Evolutionary conservation across 192 early-diverging fungal species (phyloP), one percentile per base, ranked within the genome.

Genomic region (Rhizophagus prolifer): DNA sequence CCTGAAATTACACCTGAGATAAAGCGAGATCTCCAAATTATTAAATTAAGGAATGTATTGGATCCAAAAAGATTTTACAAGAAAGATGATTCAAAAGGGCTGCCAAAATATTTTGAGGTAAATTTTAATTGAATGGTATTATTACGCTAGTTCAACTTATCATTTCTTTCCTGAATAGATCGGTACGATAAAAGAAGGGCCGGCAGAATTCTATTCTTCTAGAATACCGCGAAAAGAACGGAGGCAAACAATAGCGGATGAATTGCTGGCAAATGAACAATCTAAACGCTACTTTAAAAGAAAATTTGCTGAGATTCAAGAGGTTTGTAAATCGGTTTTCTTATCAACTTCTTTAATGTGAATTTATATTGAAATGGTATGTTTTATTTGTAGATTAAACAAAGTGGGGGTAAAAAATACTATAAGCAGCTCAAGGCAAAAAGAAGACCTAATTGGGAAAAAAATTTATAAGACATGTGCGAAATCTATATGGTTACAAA

Each of bases 41-140:
- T 99, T 41, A 92, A 93, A 76, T 83, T 92, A 74, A 89, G 97
- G 66, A 89, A 90, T 79, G 95, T 93, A 4, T 81, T 99, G 13
- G 96, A 99, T 82, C 94, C 94, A 21, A 98, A 96, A 82, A 88
- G 92, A 36, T 94, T 94, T 77, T 98, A 96, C 79, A 97, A 96
- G 74, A 91, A 92, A 70, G 87, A 87, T 63, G 91, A 90, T 46
- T 80, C 82, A 3, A 79, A 84, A 25, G 86, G 87, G 23, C 77
- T 92, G 16, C 96, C 97, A 36, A 97, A 95, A 78, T 94, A 93
- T 80, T 97, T 99, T 87, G 94, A 98, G 79, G 86, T 95, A 44
- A 14, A 38, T 36, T 38, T 63, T 60, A 59, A 13, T 30, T 14
- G 1, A 6, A 6, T 36, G 7, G 4, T 36, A 36, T 36, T 36